Base-by-base conservation (phyloP, 1,139 yeast species). In the Pichia cactophila region DNA sequence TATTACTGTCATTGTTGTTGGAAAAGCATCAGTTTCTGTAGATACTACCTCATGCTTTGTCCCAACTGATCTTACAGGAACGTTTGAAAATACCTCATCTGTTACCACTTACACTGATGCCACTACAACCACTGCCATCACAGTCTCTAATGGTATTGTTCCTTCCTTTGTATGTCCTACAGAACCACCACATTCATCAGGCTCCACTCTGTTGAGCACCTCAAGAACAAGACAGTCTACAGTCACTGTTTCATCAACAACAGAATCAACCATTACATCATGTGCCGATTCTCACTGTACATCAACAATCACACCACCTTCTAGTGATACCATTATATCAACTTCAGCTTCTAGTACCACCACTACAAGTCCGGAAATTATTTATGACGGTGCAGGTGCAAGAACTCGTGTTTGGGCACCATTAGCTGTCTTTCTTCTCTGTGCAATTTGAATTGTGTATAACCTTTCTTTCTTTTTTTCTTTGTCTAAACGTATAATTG, bases 81-180 rank as follows among this genome's bases (percentile, higher is more conserved):
- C 51, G 1, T 49, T 47, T 31, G n/a, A 37, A 5, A 45, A 47
- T 37, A 40, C 36, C 2, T 26, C 33, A 9, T 43, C 50, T n/a
- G 16, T 42, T 14, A 16, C 46, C 5, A 46, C 46, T 0, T 41
- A 47, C 35, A 23, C 41, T 26, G 31, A 45, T 12, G 50, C 52
- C 29, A 56, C 55, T 10, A 46, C 43, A 8, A 50, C 50, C 20
- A 47, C 50, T 23, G 46, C 39, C 0, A 33, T 50, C 16, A 50
- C 51, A 8, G 33, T 54, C 29, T 43, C 48, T 17, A 48, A 50
- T 17, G 48, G 39, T 12, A 35, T 50, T 37, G 31, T 45, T 11
- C 55, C 56, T 20, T 42, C 43, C 6, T 48, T 49, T 16, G 37
- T 16, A n/a, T 54, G 54, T 38, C 47, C 49, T 20, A 6, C 41